phyloP scores from a whole-genome alignment of 1,284 basidiomycete genomes.

The Cryptococcus sp. region DNA sequence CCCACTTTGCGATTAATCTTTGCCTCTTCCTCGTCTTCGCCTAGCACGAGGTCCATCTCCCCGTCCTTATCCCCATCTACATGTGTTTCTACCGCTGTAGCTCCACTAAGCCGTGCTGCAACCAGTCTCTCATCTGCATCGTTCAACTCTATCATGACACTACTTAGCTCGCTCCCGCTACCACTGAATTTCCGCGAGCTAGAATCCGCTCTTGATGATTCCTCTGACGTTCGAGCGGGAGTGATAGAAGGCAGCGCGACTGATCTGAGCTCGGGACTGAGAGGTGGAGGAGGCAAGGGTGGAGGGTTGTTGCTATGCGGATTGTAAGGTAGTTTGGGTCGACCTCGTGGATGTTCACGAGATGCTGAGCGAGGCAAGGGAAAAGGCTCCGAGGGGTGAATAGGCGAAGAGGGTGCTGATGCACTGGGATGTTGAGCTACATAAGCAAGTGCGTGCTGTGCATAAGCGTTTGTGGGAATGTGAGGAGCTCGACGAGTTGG shows the following conservation, averaged over 20 bases:
- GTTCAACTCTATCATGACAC: not conserved
- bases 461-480: not conserved
- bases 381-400: not conserved
- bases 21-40: conserved; percentile 30
- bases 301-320: conserved; percentile 15
- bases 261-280: conserved; percentile 36
- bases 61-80: conserved; percentile 8
- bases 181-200: conserved; percentile 1
- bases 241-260: conserved; percentile 38
- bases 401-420: conserved; percentile 24
- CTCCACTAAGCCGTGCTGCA: conserved; percentile 14
- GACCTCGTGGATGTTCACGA: not conserved
- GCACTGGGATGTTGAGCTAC: conserved; percentile 20
- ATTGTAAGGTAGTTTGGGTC: conserved; percentile 21
- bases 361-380: not conserved
- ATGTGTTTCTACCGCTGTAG: conserved; percentile 8
- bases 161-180: conserved; percentile 8
- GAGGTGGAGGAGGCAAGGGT: conserved; percentile 19
- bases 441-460: conserved; percentile 13
- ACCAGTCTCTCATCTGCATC: not conserved
- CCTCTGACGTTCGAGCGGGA: conserved; percentile 17
- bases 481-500: conserved; percentile 13
- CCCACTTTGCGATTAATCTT: conserved; percentile 46
- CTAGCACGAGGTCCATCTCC: conserved; percentile 17
- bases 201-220: conserved; percentile 5